Evolutionary conservation across 129 eudicot species (phyloP).

Genomic region (Saposhnikovia divaricata): DNA sequence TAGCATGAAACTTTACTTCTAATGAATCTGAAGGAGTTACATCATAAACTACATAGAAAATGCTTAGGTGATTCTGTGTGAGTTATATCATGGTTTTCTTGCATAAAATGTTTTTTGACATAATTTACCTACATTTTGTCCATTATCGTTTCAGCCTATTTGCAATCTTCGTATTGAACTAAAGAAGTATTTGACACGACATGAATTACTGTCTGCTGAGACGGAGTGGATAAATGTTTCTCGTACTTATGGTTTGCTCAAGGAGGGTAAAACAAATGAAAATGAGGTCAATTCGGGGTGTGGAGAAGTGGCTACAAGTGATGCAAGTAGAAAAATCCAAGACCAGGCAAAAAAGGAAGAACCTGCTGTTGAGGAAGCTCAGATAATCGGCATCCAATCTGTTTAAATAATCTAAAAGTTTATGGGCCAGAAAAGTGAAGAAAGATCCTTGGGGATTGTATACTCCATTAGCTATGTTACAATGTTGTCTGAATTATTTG

Average conservation of each 20-base stretch:
- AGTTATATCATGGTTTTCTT: constrained; percentile 34
- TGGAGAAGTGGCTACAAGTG: not conserved
- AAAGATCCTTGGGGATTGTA: not conserved
- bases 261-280: constrained; percentile 24
- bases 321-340: not conserved
- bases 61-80: not conserved
- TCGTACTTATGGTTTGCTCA: constrained; percentile 33
- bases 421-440: not conserved
- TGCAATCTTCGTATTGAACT: constrained; percentile 42
- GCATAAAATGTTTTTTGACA: constrained; percentile 20
- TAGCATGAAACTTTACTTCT: not conserved
- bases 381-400: not conserved
- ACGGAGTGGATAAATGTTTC: constrained; percentile 42
- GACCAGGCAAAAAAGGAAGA: not conserved
- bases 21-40: not conserved
- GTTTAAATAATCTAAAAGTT: not conserved
- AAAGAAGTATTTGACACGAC: constrained; percentile 39
- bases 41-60: too few species aligned
- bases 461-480: not conserved
- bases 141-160: constrained; percentile 27
- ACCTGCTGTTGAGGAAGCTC: not conserved
- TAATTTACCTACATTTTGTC: not conserved
- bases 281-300: not conserved
- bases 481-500: not conserved
- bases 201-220: constrained; percentile 26